Percentiles rank a stretch among this genome's conserved stretches.
These are phyloP conservation scores for Phytophthora colocasiae DNA, from an alignment of 352 stramenopile species.

Conservation along the genomic window DNA sequence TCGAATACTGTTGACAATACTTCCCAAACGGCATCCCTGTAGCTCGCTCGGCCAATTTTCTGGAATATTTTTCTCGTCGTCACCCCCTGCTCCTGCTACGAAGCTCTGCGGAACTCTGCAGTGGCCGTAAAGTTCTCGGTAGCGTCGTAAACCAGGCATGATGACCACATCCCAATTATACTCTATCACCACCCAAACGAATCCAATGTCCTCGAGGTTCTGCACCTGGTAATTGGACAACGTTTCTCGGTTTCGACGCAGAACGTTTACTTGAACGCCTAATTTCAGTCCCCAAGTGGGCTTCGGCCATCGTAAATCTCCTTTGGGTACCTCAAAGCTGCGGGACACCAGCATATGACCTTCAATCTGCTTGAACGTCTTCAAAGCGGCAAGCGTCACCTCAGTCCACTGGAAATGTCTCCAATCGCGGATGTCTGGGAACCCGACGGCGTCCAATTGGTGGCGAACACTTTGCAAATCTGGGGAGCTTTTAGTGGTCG, in stretches of 20 bases:
- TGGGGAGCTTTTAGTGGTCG: neutral
- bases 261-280: constrained; percentile 42
- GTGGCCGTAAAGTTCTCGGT: constrained; percentile 47
- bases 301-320: constrained; percentile 37
- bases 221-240: constrained; percentile 37
- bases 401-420: constrained; percentile 51
- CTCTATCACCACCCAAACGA: constrained; percentile 48
- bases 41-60: constrained; percentile 38
- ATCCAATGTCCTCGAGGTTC: constrained; percentile 46
- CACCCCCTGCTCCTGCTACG: constrained; percentile 31
- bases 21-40: constrained; percentile 50
- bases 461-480: constrained; percentile 13
- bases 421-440: constrained; percentile 48
- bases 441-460: constrained; percentile 40
- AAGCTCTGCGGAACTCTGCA: constrained; percentile 51
- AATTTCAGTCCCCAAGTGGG: constrained; percentile 47
- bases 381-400: constrained; percentile 38
- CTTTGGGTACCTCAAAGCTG: constrained; percentile 48
- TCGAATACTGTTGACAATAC: constrained; percentile 60
- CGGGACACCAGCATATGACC: constrained; percentile 47
- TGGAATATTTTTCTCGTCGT: constrained; percentile 8
- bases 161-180: constrained; percentile 46
- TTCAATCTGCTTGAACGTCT: constrained; percentile 36
- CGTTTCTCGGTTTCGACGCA: constrained; percentile 38
- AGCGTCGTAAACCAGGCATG: constrained; percentile 48